A percentile compares a stretch with the other conserved stretches of the same genome.
Evolutionary conservation across 2,329 filamentous ascomycete species (phyloP).

Genomic region (Plenodomus biglobosus): DNA sequence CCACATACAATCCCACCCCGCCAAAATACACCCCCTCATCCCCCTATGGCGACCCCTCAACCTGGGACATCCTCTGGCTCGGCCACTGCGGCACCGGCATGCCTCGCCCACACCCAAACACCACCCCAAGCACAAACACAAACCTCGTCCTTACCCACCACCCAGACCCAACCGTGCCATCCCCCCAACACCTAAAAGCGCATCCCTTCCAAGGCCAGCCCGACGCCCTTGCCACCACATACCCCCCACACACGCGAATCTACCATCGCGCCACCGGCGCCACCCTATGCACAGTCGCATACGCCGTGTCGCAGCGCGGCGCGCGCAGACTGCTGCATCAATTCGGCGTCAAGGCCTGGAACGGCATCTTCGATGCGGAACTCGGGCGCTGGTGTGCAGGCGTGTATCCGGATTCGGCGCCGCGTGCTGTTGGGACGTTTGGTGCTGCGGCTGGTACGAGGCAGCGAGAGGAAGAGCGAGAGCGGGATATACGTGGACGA

Average conservation of each 20-base stretch:
- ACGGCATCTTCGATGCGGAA: constrained; percentile 34
- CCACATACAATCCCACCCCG: not conserved
- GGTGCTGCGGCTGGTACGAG: too few relatives aligned
- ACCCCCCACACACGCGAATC: constrained; percentile 30
- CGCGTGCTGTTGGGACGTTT: not conserved
- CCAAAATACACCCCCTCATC: constrained; percentile 7
- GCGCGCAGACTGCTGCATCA: constrained; percentile 33
- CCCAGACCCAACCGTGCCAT: constrained; percentile 31
- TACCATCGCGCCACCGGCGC: constrained; percentile 33
- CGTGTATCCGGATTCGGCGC: constrained; percentile 27
- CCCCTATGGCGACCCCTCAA: constrained; percentile 37
- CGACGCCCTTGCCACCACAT: constrained; percentile 29
- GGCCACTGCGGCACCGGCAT: constrained; percentile 40
- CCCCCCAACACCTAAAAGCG: constrained; percentile 27
- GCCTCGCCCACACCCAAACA: constrained; percentile 17
- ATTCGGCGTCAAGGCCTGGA: constrained; percentile 33
- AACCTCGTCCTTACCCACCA: constrained; percentile 24
- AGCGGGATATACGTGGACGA: too few relatives aligned
- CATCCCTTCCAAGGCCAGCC: constrained; percentile 33
- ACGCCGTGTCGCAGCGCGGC: constrained; percentile 35
- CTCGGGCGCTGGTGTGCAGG: constrained; percentile 34
- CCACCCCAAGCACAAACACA: constrained; percentile 2
- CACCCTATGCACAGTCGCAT: constrained; percentile 33
- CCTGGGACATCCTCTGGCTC: constrained; percentile 48
- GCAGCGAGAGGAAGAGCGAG: too few relatives aligned